Evolutionary conservation across 805 yeast species (phyloP), one percentile per base, ranked within the genome.

Genomic region (Tetrapisispora namnaoensis): DNA sequence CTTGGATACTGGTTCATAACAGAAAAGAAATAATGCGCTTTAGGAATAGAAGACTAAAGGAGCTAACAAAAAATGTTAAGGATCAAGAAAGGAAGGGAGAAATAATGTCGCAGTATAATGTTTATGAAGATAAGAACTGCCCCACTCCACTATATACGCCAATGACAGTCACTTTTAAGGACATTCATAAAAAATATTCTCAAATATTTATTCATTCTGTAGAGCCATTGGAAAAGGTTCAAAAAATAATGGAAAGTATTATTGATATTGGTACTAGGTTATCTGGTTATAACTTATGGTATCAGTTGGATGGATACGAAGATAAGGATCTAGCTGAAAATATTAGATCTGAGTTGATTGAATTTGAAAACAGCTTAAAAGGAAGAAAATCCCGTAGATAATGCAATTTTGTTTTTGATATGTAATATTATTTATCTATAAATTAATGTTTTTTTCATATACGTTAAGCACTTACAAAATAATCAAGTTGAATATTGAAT

Each of bases 271-370:
- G 96, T 1, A 70, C 72, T 1, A 72, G 88, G 50, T 66, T 80
- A 3, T 69, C 82, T 6, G 77, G 77, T 34, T 78, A 79, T 55
- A 77, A 83, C 60, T 69, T 88, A 20, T 89, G 96, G 96, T 86
- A 83, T 58, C 87, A 85, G 56, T 72, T 91, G 11, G 93, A 85
- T 63, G 90, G 88, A 0, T 73, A 77, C 42, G 77, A 79, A 47
- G 93, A 86, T 61, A 86, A 81, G 53, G 65, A 67, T 1, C 56
- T 84, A 43, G 85, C 86, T 0, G 93, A 86, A 56, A 70, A 72
- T 8, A 63, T 84, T 37, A 72, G 95, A 55, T 70, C 71, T 42
- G 80, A 78, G 49, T 64, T 83, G 46, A 74, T 72, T 48, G 73
- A 72, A 17, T 77, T 76, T 58, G 86, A 81, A 55, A 76, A 69